Percentiles rank a stretch among this genome's conserved stretches.
Evolutionary conservation across 2,329 filamentous ascomycete species (phyloP).

Genomic region (Trichothecium roseum): DNA sequence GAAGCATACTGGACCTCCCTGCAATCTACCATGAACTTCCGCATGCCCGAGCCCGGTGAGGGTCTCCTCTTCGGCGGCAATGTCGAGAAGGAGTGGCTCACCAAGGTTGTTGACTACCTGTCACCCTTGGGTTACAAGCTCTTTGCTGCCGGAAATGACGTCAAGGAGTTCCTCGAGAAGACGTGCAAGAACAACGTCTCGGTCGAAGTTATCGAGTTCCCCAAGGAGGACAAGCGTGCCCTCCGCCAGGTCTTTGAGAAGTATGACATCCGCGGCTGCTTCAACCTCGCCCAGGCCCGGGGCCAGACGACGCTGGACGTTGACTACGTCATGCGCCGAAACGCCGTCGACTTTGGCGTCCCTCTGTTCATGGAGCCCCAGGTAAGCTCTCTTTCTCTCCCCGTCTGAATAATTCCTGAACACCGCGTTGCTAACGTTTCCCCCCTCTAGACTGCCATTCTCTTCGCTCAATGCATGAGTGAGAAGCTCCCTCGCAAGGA

Average conservation of each 20-base stretch:
- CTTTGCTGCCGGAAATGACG: slow-evolving; percentile 69
- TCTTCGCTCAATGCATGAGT: slow-evolving; percentile 95
- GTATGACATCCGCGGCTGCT: slow-evolving; percentile 90
- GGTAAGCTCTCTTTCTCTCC: slow-evolving; percentile 43
- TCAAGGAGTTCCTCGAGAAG: slow-evolving; percentile 76
- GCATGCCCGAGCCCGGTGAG: slow-evolving; percentile 85
- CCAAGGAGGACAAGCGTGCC: slow-evolving; percentile 88
- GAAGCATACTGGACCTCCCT: slow-evolving; percentile 97
- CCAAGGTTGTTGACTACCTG: slow-evolving; percentile 76
- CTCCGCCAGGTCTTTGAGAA: slow-evolving; percentile 93
- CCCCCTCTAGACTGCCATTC: slow-evolving; percentile 68
- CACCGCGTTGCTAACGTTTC: slow-evolving; percentile 17
- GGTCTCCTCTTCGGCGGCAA: slow-evolving; percentile 93
- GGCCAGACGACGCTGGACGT: slow-evolving; percentile 80
- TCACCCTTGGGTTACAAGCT: slow-evolving; percentile 89
- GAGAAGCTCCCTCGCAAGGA: slow-evolving; percentile 85
- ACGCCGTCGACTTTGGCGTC: slow-evolving; percentile 96
- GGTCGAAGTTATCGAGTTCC: slow-evolving; percentile 93
- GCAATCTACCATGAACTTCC: slow-evolving; percentile 99
- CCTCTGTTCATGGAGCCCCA: slow-evolving; percentile 98
- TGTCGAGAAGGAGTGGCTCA: slow-evolving; percentile 57
- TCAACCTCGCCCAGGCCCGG: slow-evolving; percentile 81
- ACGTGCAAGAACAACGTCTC: slow-evolving; percentile 53
- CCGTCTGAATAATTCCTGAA: background rate
- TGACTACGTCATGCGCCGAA: slow-evolving; percentile 97